These are phyloP conservation scores for Fusarium denticulatum DNA, from an alignment of 2,329 filamentous ascomycete genomes.

Conservation along the genomic window DNA sequence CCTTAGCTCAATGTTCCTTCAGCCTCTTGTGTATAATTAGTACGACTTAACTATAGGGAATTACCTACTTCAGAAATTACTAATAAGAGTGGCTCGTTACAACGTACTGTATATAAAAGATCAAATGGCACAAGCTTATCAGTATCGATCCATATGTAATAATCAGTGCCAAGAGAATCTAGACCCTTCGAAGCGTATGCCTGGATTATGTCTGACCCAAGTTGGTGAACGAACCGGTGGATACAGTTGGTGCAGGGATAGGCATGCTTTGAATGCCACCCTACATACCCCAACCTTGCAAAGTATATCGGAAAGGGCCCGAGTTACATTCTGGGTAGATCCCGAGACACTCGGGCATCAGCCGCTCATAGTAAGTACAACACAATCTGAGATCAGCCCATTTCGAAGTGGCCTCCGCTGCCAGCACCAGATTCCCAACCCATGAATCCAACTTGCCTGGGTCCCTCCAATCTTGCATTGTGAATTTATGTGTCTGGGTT, in stretches of 20 bases:
- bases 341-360: not conserved
- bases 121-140: not conserved
- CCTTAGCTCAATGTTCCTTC: no score
- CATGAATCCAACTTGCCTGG: not conserved
- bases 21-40: fast-evolving
- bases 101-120: no score
- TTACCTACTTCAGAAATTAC: not conserved
- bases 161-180: not conserved
- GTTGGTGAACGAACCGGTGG: not conserved
- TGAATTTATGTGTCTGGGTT: no score
- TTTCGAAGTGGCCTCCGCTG: not conserved
- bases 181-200: not conserved
- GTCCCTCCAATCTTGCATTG: not conserved
- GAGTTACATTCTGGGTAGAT: not conserved
- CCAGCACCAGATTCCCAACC: not conserved
- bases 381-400: not conserved
- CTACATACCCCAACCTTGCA: not conserved
- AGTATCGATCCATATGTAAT: not conserved
- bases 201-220: not conserved
- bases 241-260: not conserved
- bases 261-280: not conserved
- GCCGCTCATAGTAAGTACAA: not conserved
- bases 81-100: not conserved
- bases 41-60: fast-evolving
- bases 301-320: not conserved